These are phyloP conservation scores for Recurvomyces mirabilis DNA, from an alignment of 495 filamentous ascomycete genomes.

Conservation along the genomic window DNA sequence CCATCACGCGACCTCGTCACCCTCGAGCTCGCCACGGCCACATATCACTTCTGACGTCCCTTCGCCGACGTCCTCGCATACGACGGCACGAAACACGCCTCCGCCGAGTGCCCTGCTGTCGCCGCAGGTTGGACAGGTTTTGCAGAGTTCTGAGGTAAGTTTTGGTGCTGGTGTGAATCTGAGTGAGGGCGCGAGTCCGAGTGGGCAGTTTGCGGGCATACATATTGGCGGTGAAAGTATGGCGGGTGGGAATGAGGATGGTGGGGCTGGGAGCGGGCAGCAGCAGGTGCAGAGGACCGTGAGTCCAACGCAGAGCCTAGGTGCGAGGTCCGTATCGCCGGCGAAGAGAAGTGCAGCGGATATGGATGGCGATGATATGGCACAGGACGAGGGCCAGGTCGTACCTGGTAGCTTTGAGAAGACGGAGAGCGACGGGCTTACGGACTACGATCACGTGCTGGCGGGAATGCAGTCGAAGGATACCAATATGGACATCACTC, in stretches of 20 bases:
- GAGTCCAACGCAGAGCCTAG: slow-evolving; percentile 8
- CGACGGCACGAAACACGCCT: slow-evolving; percentile 22
- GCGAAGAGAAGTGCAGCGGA: slow-evolving; percentile 45
- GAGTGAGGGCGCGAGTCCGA: slow-evolving; percentile 32
- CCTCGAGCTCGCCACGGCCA: slow-evolving; percentile 6
- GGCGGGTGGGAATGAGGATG: slow-evolving; percentile 17
- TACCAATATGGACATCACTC: slow-evolving; percentile 10
- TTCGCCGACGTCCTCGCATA: slow-evolving; percentile 26
- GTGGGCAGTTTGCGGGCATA: slow-evolving; percentile 61
- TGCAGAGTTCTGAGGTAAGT: slow-evolving; percentile 7
- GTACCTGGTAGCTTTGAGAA: slow-evolving; percentile 5
- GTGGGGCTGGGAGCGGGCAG: slow-evolving; percentile 1
- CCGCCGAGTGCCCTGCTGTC: slow-evolving; percentile 47
- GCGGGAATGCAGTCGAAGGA: slow-evolving; percentile 2
- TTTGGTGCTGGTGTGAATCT: slow-evolving; percentile 1
- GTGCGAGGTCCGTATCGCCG: slow-evolving; percentile 40
- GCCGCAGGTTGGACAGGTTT: slow-evolving; percentile 50
- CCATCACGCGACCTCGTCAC: slow-evolving; percentile 7
- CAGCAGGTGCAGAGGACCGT: slow-evolving; percentile 1
- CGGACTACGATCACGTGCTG: slow-evolving; percentile 9
- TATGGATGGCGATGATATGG: slow-evolving; percentile 29
- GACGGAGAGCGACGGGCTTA: neutral
- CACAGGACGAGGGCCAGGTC: neutral
- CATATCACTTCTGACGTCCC: slow-evolving; percentile 7
- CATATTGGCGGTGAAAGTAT: slow-evolving; percentile 41